phyloP scores from a whole-genome alignment of 306 rosid genomes.

The Vigna angularis region DNA sequence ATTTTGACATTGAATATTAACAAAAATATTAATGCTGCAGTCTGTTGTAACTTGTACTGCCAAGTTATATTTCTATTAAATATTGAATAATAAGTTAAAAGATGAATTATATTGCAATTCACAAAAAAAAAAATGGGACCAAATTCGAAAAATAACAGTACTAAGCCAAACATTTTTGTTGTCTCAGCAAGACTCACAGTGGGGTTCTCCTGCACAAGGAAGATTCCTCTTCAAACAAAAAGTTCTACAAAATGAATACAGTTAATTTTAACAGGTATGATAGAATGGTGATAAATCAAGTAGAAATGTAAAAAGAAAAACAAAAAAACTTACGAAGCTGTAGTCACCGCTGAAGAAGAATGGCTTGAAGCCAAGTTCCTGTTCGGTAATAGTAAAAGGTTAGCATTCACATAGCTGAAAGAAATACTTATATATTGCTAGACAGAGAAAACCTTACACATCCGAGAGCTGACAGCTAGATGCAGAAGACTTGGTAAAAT shows the following conservation, averaged over 20 bases:
- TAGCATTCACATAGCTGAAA: conserved; percentile 7
- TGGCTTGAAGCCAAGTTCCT: conserved; percentile 80
- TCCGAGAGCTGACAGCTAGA: conserved; percentile 42
- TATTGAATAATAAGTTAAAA: not conserved
- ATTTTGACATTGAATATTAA: not conserved
- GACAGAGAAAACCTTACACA: conserved; percentile 55
- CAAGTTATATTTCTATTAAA: not conserved
- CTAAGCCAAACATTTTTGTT: not conserved
- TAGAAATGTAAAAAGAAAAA: conserved; percentile 17
- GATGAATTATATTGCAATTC: not conserved
- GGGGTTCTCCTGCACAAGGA: conserved; percentile 60
- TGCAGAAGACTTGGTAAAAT: conserved; percentile 57
- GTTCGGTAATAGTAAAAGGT: conserved; percentile 21
- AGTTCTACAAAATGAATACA: conserved; percentile 46
- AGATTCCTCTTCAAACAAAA: conserved; percentile 77
- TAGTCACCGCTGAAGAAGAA: conserved; percentile 44
- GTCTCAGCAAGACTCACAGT: conserved; percentile 55
- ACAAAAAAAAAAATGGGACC: not conserved
- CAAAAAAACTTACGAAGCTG: conserved; percentile 57
- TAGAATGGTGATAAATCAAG: conserved; percentile 19
- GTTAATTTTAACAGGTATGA: conserved; percentile 29
- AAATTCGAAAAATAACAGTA: not conserved
- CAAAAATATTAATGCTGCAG: not conserved
- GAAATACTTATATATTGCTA: not conserved
- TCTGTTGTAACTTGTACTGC: too few species aligned